Percentiles rank a stretch among this genome's conserved stretches.
These are phyloP conservation scores for Prorocentrum cordatum DNA, from an alignment of 169 alveolate genomes.

Conservation along the genomic window DNA sequence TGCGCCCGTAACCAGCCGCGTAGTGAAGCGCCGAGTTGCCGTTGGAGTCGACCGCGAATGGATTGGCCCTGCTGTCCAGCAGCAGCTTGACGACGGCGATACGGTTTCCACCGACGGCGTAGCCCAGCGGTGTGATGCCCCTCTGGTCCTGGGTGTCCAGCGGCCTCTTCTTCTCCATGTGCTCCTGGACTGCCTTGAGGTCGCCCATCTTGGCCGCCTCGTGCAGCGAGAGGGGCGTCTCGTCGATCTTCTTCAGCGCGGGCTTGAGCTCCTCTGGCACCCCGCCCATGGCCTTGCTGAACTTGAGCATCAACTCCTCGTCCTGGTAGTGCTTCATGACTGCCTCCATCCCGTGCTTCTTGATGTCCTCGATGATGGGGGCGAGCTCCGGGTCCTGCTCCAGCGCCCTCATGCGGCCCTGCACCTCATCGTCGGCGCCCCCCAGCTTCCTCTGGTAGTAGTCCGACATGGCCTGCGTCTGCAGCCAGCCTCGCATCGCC, in stretches of 20 bases:
- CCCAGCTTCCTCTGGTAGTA: no score
- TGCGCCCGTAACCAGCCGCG: constrained; percentile 12
- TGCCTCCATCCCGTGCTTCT: no score
- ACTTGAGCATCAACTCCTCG: constrained; percentile 43
- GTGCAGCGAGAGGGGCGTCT: constrained; percentile 44
- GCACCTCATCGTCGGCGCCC: no score
- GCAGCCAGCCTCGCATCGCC: constrained; percentile 65
- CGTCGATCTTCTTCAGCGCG: constrained; percentile 24
- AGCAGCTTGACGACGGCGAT: constrained; percentile 45
- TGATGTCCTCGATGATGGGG: no score
- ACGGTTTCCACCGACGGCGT: constrained; percentile 58
- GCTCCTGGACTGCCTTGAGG: constrained; percentile 1
- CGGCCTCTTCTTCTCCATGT: constrained; percentile 21
- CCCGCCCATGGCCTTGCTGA: constrained; percentile 44
- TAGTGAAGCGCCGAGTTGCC: constrained; percentile 2
- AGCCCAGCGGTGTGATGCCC: constrained; percentile 53
- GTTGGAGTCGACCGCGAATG: constrained; percentile 7
- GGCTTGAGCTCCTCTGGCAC: constrained; percentile 25
- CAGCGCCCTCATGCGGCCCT: no score
- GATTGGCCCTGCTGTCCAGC: constrained; percentile 57
- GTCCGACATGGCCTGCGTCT: constrained; percentile 52
- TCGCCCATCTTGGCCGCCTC: constrained; percentile 66
- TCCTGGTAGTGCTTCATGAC: no score
- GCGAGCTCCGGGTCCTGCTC: no score
- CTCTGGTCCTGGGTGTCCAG: constrained; percentile 31